Evolutionary conservation across 139 green algal species (phyloP), one percentile per base, ranked within the genome.

Genomic region (Picochlorum sp.): DNA sequence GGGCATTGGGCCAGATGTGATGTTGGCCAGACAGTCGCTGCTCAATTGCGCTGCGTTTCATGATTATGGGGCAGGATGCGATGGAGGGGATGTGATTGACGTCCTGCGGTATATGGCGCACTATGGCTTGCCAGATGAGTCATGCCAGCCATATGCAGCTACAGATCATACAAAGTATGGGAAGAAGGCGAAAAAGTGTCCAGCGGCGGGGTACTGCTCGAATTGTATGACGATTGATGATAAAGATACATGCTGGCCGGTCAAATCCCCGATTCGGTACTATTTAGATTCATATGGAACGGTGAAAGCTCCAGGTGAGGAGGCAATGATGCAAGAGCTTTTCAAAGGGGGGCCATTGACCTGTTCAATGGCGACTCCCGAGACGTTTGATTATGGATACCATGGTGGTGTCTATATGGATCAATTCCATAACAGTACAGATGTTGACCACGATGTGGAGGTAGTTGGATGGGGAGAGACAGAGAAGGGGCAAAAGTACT

Each of bases 11-110:
- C 80, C 80, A 13, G 81, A 87, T 57, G 63, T 74, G 5, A 81
- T 82, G 70, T 71, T 87, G n/a, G 62, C 65, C 0, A 66, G 78
- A 23, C 81, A 87, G 69, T 60, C 67, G 10, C 50, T 87, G 26
- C 63, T 86, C 18, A 86, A 87, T 62, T 87, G 81, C 47, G 81
- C 28, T 23, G 63, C 79, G 6, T 84, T 74, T 41, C 66, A 85
- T 34, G 73, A 69, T 28, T 76, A 73, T 28, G 67, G 73, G 14
- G 49, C 57, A 24, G 79, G 79, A 31, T 85, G 79, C 51, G 60
- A 82, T 54, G 79, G 79, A 23, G 77, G 73, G n/a, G 79, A 85
- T 61, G 61, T 74, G 26, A 77, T 84, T 47, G 79, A 85, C 47
- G 78, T 80, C 4, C 55, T 85, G 15, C 45, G 60, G 6, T 85